These are phyloP conservation scores for Suillus lakei DNA, from an alignment of 768 basidiomycete species.

Conservation along the genomic window DNA sequence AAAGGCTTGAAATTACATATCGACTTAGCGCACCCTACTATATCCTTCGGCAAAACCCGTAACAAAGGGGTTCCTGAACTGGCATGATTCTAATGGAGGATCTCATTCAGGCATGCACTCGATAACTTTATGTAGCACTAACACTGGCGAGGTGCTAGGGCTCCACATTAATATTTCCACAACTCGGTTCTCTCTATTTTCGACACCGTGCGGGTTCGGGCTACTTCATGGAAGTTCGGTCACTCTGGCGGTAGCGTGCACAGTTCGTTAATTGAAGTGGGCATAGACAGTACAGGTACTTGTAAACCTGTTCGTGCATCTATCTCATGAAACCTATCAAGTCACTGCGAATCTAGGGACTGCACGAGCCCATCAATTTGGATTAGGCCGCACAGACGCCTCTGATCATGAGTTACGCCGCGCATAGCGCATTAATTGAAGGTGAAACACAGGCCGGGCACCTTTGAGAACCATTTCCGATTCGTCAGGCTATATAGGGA, in stretches of 20 bases:
- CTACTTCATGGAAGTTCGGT: too few species aligned
- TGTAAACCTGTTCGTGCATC: too few species aligned
- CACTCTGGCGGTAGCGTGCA: too few species aligned
- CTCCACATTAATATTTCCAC: too few species aligned
- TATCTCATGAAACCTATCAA: background rate
- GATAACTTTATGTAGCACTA: too few species aligned
- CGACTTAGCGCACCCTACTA: background rate
- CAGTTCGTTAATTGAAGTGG: background rate
- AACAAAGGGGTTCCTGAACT: background rate
- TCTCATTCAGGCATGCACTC: too few species aligned
- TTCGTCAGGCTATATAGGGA: background rate
- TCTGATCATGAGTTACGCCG: background rate
- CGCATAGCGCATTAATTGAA: background rate
- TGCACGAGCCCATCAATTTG: background rate
- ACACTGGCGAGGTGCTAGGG: too few species aligned
- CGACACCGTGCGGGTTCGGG: background rate
- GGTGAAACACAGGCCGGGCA: background rate
- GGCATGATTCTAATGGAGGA: too few species aligned
- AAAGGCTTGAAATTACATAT: background rate
- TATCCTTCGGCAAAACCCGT: constrained; percentile 5
- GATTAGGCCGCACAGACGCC: background rate
- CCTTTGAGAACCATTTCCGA: background rate
- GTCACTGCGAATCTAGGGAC: background rate
- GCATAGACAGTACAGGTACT: too few species aligned
- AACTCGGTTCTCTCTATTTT: too few species aligned